A percentile compares a stretch with the other conserved stretches of the same genome.
Evolutionary conservation across 352 stramenopile species (phyloP).

Genomic region (Salisapilia sapeloensis): DNA sequence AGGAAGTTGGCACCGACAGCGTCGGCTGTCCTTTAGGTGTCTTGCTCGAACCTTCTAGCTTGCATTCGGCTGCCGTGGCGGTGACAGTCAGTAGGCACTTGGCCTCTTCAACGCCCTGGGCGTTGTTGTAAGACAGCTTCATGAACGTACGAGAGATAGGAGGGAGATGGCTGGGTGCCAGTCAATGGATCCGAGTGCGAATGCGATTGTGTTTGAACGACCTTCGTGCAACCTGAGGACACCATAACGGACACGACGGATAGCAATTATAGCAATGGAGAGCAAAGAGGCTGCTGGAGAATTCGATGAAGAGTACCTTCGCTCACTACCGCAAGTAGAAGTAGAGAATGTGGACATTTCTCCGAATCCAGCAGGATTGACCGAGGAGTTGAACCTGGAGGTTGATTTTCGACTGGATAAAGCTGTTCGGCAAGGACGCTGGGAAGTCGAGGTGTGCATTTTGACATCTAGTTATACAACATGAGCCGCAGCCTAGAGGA

Average conservation of each 20-base stretch:
- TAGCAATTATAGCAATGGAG: too few species aligned
- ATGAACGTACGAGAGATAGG: slow-evolving; percentile 12
- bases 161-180: too few species aligned
- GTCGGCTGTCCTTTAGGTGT: slow-evolving; percentile 37
- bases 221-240: too few species aligned
- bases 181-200: too few species aligned
- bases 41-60: slow-evolving; percentile 16
- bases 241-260: too few species aligned
- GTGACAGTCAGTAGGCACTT: slow-evolving; percentile 67
- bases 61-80: slow-evolving; percentile 20
- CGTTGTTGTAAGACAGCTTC: slow-evolving; percentile 52
- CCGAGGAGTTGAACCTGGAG: slow-evolving; percentile 61
- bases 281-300: slow-evolving; percentile 22
- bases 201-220: too few species aligned
- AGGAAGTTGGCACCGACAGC: slow-evolving; percentile 9
- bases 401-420: slow-evolving; percentile 62
- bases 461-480: neutral
- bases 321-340: slow-evolving; percentile 29
- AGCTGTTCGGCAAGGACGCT: slow-evolving; percentile 40
- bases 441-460: slow-evolving; percentile 49
- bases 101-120: slow-evolving; percentile 47
- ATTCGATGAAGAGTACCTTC: slow-evolving; percentile 23
- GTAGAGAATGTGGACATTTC: slow-evolving; percentile 67
- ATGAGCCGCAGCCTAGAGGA: neutral
- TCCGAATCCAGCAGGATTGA: slow-evolving; percentile 58